phyloP scores from a whole-genome alignment of 2,329 filamentous ascomycete species.

The Pseudocercospora musae region DNA sequence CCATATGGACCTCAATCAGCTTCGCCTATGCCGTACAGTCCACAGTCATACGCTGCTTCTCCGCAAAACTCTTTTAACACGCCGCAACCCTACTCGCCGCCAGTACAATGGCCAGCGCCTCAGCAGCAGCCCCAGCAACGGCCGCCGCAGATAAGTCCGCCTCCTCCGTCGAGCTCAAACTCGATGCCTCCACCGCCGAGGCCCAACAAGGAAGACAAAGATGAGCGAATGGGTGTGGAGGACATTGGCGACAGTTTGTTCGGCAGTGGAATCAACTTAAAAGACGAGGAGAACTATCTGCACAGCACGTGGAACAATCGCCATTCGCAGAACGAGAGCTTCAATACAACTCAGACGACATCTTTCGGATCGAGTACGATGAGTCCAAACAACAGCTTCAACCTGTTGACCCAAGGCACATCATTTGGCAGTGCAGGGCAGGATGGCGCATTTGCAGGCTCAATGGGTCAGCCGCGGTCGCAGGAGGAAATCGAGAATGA shows the following conservation, averaged over 20 bases:
- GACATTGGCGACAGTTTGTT: conserved; percentile 81
- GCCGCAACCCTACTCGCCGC: conserved; percentile 31
- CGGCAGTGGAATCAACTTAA: conserved; percentile 80
- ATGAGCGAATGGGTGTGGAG: conserved; percentile 60
- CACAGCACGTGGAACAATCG: conserved; percentile 61
- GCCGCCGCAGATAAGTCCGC: conserved; percentile 22
- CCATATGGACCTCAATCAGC: conserved; percentile 39
- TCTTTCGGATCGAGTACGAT: conserved; percentile 47
- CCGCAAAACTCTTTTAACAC: conserved; percentile 34
- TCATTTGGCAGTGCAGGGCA: conserved; percentile 38
- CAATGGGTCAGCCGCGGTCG: conserved; percentile 51
- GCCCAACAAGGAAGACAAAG: conserved; percentile 53
- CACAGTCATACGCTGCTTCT: conserved; percentile 24
- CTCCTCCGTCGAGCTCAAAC: conserved; percentile 19
- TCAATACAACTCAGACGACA: conserved; percentile 37
- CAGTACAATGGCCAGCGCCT: conserved; percentile 21
- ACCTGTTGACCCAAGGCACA: conserved; percentile 42
- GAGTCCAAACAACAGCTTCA: conserved; percentile 46
- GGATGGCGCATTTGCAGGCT: conserved; percentile 45
- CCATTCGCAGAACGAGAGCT: conserved; percentile 35
- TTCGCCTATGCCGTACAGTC: conserved; percentile 30
- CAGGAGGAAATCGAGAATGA: conserved; percentile 64
- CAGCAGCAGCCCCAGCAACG: conserved; percentile 22
- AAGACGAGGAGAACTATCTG: conserved; percentile 80
- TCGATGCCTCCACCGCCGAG: conserved; percentile 62